A percentile compares a stretch with the other conserved stretches of the same genome.
These are phyloP conservation scores for Chromera velia DNA, from an alignment of 73 alveolate species.

Conservation along the genomic window DNA sequence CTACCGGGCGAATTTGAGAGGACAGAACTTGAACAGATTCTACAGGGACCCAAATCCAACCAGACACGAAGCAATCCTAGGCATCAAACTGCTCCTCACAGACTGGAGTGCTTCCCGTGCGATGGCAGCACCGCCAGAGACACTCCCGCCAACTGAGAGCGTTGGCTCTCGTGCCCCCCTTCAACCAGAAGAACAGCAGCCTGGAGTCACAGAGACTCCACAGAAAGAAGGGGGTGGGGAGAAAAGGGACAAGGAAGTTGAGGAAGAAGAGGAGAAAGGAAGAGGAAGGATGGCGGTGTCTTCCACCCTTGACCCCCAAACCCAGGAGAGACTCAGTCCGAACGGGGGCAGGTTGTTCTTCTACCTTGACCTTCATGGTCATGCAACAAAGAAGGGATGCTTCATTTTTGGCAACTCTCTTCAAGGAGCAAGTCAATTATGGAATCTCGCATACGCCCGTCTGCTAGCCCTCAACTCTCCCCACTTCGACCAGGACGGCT, in stretches of 20 bases:
- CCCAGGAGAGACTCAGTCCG: constrained; percentile 52
- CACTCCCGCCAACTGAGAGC: too few relatives aligned
- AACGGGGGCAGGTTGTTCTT: constrained; percentile 58
- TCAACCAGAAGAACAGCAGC: too few relatives aligned
- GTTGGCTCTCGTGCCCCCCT: too few relatives aligned
- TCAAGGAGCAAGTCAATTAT: constrained; percentile 28
- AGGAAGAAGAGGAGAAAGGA: too few relatives aligned
- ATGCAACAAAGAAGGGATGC: constrained; percentile 86
- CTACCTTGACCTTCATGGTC: constrained; percentile 94
- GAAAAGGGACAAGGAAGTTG: too few relatives aligned
- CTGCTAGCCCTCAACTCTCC: constrained; percentile 74
- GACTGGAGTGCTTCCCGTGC: neutral
- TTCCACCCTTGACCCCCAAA: too few relatives aligned
- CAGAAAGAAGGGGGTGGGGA: neutral
- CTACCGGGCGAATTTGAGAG: constrained; percentile 79
- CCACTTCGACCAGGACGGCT: constrained; percentile 78
- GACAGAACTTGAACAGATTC: constrained; percentile 84
- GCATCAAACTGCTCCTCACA: constrained; percentile 64
- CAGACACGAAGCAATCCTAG: constrained; percentile 75
- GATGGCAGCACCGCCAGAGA: neutral
- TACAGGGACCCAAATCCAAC: constrained; percentile 74
- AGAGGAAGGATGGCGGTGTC: too few relatives aligned
- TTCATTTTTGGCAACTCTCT: constrained; percentile 84
- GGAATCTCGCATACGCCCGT: constrained; percentile 66
- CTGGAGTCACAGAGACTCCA: too few relatives aligned